phyloP scores from a whole-genome alignment of 2,329 filamentous ascomycete genomes.

The Chaetothyriales sp. region DNA sequence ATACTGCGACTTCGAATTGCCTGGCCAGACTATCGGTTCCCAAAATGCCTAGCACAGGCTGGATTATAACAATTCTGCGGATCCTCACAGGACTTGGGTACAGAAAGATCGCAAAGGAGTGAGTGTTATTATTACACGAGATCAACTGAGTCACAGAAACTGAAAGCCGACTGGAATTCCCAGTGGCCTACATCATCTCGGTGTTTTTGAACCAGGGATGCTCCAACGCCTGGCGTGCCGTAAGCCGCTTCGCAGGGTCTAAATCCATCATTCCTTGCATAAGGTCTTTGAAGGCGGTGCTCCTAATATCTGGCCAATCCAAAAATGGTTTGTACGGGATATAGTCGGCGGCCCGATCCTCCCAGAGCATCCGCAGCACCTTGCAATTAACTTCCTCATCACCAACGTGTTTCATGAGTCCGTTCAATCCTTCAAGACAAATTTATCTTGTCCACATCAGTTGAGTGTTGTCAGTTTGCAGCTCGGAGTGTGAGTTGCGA shows the following conservation, averaged over 20 bases:
- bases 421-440: conserved; percentile 23
- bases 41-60: too few relatives aligned
- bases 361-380: background rate
- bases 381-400: conserved; percentile 25
- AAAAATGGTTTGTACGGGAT: conserved; percentile 30
- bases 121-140: too few relatives aligned
- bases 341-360: conserved; percentile 9
- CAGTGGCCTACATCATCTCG: too few relatives aligned
- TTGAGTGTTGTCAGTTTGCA: background rate
- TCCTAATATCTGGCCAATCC: conserved; percentile 25
- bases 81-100: too few relatives aligned
- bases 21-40: too few relatives aligned
- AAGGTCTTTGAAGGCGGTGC: conserved; percentile 22
- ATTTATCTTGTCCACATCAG: conserved; percentile 9
- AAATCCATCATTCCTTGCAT: conserved; percentile 21
- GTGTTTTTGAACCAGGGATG: conserved; percentile 19
- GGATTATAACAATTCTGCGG: too few relatives aligned
- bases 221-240: conserved; percentile 21
- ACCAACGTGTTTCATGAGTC: conserved; percentile 29
- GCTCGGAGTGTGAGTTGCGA: background rate
- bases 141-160: too few relatives aligned
- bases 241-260: conserved; percentile 22
- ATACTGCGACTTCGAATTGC: too few relatives aligned
- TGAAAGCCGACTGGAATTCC: too few relatives aligned
- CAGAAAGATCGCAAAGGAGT: too few relatives aligned